Evolutionary conservation across 2,329 filamentous ascomycete species (phyloP).

Genomic region (Akanthomyces dipterigenus): DNA sequence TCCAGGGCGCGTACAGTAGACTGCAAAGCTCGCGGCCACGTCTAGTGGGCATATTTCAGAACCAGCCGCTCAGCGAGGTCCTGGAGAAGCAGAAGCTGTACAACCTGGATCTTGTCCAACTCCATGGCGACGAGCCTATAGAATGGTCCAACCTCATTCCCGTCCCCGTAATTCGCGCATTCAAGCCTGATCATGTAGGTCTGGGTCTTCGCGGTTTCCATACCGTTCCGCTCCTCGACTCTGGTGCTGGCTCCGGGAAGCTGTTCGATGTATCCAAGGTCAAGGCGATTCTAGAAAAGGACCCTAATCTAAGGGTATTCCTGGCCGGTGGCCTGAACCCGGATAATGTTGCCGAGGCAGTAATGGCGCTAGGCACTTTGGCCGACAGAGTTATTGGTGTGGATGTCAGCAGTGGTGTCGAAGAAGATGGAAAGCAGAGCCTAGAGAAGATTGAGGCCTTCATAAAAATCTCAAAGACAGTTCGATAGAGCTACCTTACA

Average conservation of each 20-base stretch:
- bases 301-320: constrained; percentile 66
- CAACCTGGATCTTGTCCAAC: constrained; percentile 79
- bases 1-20: constrained; percentile 45
- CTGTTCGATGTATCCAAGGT: constrained; percentile 67
- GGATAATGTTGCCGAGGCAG: constrained; percentile 64
- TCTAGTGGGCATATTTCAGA: constrained; percentile 88
- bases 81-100: constrained; percentile 70
- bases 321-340: constrained; percentile 80
- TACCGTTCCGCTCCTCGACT: constrained; percentile 76
- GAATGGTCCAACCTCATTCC: constrained; percentile 90
- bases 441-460: constrained; percentile 76
- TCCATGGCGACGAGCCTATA: constrained; percentile 85
- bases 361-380: constrained; percentile 56
- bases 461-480: constrained; percentile 63
- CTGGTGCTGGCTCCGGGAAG: constrained; percentile 77
- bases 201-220: constrained; percentile 74
- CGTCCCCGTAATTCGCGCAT: constrained; percentile 83
- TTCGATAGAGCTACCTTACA: constrained; percentile 33
- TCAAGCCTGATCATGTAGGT: constrained; percentile 68
- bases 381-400: constrained; percentile 66
- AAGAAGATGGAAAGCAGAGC: constrained; percentile 74
- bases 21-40: constrained; percentile 57
- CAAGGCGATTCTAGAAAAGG: constrained; percentile 56
- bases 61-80: constrained; percentile 79
- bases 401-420: constrained; percentile 92